Conservation (phyloP, 2,329 filamentous ascomycete genomes). For the Trichoderma sp. region DNA sequence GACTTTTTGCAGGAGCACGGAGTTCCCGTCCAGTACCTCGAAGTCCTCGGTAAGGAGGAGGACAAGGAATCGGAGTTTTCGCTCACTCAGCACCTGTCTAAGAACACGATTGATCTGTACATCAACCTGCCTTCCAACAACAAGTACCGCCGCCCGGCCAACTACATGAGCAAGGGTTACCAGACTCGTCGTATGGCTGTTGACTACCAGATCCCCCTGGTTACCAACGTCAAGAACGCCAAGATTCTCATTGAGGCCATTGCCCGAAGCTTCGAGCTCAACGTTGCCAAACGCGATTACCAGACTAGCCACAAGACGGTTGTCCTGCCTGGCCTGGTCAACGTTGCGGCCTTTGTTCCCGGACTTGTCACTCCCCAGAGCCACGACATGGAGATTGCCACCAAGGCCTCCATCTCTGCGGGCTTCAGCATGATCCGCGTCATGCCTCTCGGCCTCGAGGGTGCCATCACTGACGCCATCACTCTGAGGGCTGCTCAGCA, state of each 20-base stretch:
- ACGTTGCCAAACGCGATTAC: constrained; percentile 80
- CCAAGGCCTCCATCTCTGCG: constrained; percentile 68
- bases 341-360: constrained; percentile 76
- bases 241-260: constrained; percentile 96
- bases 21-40: constrained; percentile 88
- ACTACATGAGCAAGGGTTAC: constrained; percentile 98
- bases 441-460: constrained; percentile 72
- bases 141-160: constrained; percentile 91
- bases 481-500: constrained; percentile 70
- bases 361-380: constrained; percentile 64
- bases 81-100: constrained; percentile 90
- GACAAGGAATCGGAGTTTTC: constrained; percentile 95
- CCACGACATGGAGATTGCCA: constrained; percentile 66
- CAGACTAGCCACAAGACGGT: constrained; percentile 83
- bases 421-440: constrained; percentile 80
- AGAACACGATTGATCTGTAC: constrained; percentile 97
- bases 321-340: constrained; percentile 71
- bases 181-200: constrained; percentile 96
- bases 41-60: constrained; percentile 76
- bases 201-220: constrained; percentile 91
- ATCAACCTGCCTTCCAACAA: constrained; percentile 99
- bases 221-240: constrained; percentile 99
- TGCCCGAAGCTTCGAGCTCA: constrained; percentile 80
- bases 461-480: constrained; percentile 68
- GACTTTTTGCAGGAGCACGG: constrained; percentile 94